A percentile compares a stretch with the other conserved stretches of the same genome.
Evolutionary conservation across 169 alveolate species (phyloP).

Genomic region (Plasmodium vivax): DNA sequence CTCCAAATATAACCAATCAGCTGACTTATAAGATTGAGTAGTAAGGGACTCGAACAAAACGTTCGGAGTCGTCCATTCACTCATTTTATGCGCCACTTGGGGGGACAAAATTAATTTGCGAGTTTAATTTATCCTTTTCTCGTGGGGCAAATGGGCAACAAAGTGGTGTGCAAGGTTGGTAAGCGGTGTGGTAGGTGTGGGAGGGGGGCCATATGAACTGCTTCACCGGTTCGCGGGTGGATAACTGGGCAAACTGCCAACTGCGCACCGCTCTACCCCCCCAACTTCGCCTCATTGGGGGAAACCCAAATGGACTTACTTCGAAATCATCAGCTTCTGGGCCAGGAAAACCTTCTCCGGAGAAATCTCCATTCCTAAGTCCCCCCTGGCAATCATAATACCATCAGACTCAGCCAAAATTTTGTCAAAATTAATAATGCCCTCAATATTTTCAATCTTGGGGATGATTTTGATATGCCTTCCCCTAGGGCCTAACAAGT

Average conservation of each 20-base stretch:
- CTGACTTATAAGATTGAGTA: slow-evolving; percentile 60
- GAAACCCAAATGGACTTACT: slow-evolving; percentile 67
- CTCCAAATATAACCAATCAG: slow-evolving; percentile 43
- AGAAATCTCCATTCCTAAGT: slow-evolving; percentile 98
- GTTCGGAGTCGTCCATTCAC: slow-evolving; percentile 22
- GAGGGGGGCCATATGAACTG: not conserved
- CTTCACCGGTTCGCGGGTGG: not conserved
- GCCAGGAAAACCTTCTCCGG: slow-evolving; percentile 97
- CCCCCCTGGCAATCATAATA: slow-evolving; percentile 99
- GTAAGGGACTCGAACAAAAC: slow-evolving; percentile 59
- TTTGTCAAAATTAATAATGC: slow-evolving; percentile 95
- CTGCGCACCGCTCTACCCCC: not conserved
- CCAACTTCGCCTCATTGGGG: not conserved
- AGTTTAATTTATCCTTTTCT: not conserved
- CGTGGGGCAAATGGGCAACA: slow-evolving; percentile 35
- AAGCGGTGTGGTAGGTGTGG: not conserved
- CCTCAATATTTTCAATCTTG: slow-evolving; percentile 98
- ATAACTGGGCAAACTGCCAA: not conserved
- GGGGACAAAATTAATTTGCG: slow-evolving; percentile 23
- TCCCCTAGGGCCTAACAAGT: slow-evolving; percentile 89
- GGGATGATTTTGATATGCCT: slow-evolving; percentile 96
- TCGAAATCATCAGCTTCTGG: slow-evolving; percentile 96
- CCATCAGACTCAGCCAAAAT: slow-evolving; percentile 97
- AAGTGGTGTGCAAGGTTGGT: not conserved
- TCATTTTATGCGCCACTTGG: slow-evolving; percentile 55